These are phyloP conservation scores for Mucor plumbeus DNA, from an alignment of 371 early-diverging fungal genomes.

Conservation along the genomic window DNA sequence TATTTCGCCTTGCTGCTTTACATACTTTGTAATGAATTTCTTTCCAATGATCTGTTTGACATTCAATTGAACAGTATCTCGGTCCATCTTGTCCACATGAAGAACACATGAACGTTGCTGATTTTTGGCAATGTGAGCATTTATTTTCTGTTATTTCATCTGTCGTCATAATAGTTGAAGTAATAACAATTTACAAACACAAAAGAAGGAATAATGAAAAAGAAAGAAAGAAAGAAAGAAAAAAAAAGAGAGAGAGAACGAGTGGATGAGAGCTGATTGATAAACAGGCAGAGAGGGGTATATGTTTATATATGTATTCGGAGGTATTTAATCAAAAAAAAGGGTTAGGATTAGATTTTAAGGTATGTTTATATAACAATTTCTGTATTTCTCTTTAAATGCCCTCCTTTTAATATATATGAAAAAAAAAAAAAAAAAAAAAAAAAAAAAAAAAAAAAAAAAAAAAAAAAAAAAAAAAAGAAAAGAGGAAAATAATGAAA, in stretches of 20 bases:
- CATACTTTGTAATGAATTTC: constrained; percentile 56
- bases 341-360: not conserved
- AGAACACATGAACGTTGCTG: constrained; percentile 67
- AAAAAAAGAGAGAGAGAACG: not conserved
- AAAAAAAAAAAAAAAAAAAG: not conserved
- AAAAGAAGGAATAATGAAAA: too few species aligned
- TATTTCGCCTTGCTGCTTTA: constrained; percentile 21
- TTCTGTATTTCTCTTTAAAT: not conserved
- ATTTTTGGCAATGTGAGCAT: constrained; percentile 50
- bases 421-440: not conserved
- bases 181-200: not conserved
- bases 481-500: not conserved
- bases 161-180: not conserved
- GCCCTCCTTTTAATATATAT: not conserved
- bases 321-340: not conserved
- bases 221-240: not conserved
- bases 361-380: not conserved
- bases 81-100: constrained; percentile 57
- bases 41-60: constrained; percentile 73
- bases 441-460: not conserved
- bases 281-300: not conserved
- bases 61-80: constrained; percentile 72
- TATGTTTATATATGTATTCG: not conserved
- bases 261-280: too few species aligned
- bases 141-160: not conserved